phyloP scores from a whole-genome alignment of 2,329 filamentous ascomycete species.

The Endocalyx cinctus region DNA sequence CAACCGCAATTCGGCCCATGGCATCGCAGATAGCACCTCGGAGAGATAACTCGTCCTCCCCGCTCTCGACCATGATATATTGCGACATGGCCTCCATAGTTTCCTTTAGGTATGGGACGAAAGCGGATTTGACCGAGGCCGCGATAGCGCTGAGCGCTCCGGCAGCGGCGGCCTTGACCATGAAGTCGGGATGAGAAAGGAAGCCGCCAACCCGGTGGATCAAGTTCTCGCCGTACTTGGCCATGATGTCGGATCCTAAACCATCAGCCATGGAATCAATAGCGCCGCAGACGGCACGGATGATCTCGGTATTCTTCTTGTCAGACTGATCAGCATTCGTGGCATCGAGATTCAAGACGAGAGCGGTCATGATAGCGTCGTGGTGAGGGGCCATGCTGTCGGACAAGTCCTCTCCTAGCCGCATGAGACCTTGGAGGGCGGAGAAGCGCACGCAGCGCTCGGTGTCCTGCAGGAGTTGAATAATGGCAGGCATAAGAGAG shows the following conservation, averaged over 20 bases:
- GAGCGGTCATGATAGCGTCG: conserved; percentile 73
- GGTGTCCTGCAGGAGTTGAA: conserved; percentile 79
- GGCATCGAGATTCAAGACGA: conserved; percentile 84
- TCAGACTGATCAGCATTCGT: conserved; percentile 64
- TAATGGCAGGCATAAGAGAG: conserved; percentile 77
- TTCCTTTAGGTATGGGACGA: conserved; percentile 85
- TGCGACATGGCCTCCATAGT: conserved; percentile 86
- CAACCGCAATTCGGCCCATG: conserved; percentile 85
- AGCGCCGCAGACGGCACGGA: conserved; percentile 84
- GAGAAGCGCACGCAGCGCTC: conserved; percentile 82
- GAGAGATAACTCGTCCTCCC: conserved; percentile 83
- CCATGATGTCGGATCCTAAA: conserved; percentile 74
- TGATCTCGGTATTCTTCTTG: conserved; percentile 77
- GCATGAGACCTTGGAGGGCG: conserved; percentile 79
- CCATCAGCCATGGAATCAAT: conserved; percentile 89
- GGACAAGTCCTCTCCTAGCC: conserved; percentile 87
- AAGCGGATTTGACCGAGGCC: conserved; percentile 73
- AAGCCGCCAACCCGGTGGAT: conserved; percentile 81
- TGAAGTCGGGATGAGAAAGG: conserved; percentile 78
- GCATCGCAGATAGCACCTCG: conserved; percentile 87
- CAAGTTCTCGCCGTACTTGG: conserved; percentile 75
- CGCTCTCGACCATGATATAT: conserved; percentile 82
- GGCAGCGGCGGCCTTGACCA: conserved; percentile 84
- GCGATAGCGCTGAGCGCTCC: conserved; percentile 89
- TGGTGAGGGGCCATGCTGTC: conserved; percentile 87